These are phyloP conservation scores for Backusella australiensis DNA, from an alignment of 192 early-diverging fungal species.

Conservation along the genomic window DNA sequence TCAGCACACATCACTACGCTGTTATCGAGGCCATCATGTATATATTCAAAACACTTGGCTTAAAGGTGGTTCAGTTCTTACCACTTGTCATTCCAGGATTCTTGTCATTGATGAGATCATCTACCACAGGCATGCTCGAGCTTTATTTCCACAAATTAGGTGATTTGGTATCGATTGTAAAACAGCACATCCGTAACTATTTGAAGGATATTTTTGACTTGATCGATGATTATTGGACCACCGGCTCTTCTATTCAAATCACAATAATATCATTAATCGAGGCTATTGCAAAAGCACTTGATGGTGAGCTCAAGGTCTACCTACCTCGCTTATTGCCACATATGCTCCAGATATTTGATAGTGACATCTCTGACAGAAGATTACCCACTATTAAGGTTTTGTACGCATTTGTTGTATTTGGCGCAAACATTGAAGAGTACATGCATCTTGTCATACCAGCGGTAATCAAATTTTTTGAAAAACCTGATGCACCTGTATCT, in stretches of 20 bases:
- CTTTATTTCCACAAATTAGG: constrained; percentile 91
- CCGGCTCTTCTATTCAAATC: constrained; percentile 68
- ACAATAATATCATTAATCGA: constrained; percentile 86
- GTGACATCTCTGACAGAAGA: constrained; percentile 69
- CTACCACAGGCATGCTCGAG: constrained; percentile 75
- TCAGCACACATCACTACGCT: constrained; percentile 79
- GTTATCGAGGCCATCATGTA: constrained; percentile 91
- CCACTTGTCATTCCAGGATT: constrained; percentile 92
- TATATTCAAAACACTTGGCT: constrained; percentile 86
- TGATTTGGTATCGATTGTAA: constrained; percentile 77
- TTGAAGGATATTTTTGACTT: constrained; percentile 78
- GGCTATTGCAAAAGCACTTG: constrained; percentile 77
- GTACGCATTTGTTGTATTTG: constrained; percentile 79
- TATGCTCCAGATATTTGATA: constrained; percentile 83
- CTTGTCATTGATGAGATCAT: constrained; percentile 80
- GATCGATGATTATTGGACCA: constrained; percentile 75
- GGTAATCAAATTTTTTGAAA: constrained; percentile 79
- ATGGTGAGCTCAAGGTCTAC: constrained; percentile 86
- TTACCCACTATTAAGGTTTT: constrained; percentile 65
- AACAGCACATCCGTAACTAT: constrained; percentile 88
- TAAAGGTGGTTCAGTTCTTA: constrained; percentile 88
- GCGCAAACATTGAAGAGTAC: constrained; percentile 88
- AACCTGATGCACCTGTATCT: constrained; percentile 54
- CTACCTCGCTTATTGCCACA: constrained; percentile 78
- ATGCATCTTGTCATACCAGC: constrained; percentile 87